These are phyloP conservation scores for Thelephora aurantiotincta DNA, from an alignment of 768 basidiomycete species.

Conservation along the genomic window DNA sequence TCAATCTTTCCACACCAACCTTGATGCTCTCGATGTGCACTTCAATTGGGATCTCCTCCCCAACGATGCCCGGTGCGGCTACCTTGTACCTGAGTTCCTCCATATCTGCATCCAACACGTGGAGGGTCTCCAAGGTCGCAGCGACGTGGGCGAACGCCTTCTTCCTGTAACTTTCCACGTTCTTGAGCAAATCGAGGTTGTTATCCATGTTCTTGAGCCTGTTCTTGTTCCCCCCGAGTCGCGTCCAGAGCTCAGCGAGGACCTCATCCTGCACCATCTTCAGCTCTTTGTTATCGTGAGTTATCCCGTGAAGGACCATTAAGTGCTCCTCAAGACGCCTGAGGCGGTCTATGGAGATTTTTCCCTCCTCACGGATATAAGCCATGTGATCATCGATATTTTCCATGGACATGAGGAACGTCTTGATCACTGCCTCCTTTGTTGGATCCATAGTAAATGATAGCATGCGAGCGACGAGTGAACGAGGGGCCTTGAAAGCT, in stretches of 20 bases:
- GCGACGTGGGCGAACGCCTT: constrained; percentile 54
- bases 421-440: constrained; percentile 31
- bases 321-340: constrained; percentile 51
- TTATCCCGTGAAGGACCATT: constrained; percentile 37
- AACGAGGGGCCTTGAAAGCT: constrained; percentile 10
- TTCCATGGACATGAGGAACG: constrained; percentile 52
- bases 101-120: constrained; percentile 57
- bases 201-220: constrained; percentile 33
- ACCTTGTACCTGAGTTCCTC: constrained; percentile 65
- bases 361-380: constrained; percentile 55
- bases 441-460: constrained; percentile 9
- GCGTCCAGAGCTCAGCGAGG: constrained; percentile 57
- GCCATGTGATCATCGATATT: constrained; percentile 36
- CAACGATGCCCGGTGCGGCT: constrained; percentile 48
- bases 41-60: constrained; percentile 46
- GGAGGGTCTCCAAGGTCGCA: constrained; percentile 44
- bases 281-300: constrained; percentile 38
- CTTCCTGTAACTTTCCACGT: constrained; percentile 41
- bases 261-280: constrained; percentile 34
- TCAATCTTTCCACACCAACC: constrained; percentile 45
- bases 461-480: neutral
- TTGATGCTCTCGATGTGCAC: constrained; percentile 67
- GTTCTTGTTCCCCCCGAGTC: constrained; percentile 44
- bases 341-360: constrained; percentile 38
- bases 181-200: constrained; percentile 38